Evolutionary conservation across 768 basidiomycete species (phyloP).

Genomic region (Boletus insuetus): DNA sequence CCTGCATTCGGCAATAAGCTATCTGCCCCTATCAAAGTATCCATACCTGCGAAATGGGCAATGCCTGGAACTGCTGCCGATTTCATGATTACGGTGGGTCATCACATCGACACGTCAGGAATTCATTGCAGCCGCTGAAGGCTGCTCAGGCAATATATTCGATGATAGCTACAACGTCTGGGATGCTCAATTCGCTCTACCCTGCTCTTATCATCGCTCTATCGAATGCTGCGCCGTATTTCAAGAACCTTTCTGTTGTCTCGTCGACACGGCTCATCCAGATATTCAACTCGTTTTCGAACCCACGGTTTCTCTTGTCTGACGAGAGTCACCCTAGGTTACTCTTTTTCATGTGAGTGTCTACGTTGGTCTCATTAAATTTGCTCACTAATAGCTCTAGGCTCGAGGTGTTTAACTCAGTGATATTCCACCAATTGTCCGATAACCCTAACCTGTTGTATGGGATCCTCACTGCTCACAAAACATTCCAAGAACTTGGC

Average conservation of each 20-base stretch:
- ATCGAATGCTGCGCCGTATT: conserved; percentile 84
- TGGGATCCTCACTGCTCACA: conserved; percentile 79
- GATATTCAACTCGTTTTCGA: conserved; percentile 88
- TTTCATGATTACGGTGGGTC: conserved; percentile 79
- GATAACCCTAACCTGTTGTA: conserved; percentile 90
- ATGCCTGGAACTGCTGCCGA: conserved; percentile 74
- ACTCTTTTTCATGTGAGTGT: conserved; percentile 81
- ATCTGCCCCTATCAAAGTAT: conserved; percentile 57
- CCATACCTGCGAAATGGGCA: conserved; percentile 76
- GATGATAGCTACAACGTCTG: conserved; percentile 86
- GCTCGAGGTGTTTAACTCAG: conserved; percentile 88
- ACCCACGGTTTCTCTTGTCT: conserved; percentile 82
- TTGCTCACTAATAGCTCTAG: conserved; percentile 35
- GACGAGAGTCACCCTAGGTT: conserved; percentile 95
- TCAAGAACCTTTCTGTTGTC: conserved; percentile 76
- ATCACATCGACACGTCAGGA: not conserved
- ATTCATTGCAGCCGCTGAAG: conserved; percentile 6
- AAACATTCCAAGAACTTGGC: conserved; percentile 84
- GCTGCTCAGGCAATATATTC: conserved; percentile 74
- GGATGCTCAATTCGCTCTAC: conserved; percentile 77
- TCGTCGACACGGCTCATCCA: conserved; percentile 84
- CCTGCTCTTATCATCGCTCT: conserved; percentile 90
- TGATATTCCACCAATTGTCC: conserved; percentile 72
- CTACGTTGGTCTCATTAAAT: not conserved
- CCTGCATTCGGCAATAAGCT: conserved; percentile 71